Percentiles rank a stretch among this genome's conserved stretches.
These are phyloP conservation scores for Phytophthora pini DNA, from an alignment of 352 stramenopile species.

Conservation along the genomic window DNA sequence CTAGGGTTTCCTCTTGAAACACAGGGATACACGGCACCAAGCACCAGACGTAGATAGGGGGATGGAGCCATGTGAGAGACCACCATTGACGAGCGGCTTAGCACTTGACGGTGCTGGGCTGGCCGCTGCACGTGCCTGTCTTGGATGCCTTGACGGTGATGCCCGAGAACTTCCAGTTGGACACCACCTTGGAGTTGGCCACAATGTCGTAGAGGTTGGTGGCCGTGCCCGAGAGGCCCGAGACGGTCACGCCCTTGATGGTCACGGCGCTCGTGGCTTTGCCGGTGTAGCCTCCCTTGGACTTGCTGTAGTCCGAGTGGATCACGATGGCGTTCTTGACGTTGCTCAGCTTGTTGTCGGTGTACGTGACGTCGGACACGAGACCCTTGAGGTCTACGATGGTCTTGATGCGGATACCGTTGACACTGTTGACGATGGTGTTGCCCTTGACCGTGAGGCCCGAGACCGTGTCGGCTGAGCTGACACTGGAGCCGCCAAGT, in stretches of 20 bases:
- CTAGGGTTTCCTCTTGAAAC: not conserved
- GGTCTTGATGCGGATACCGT: slow-evolving; percentile 26
- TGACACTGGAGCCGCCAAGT: slow-evolving; percentile 15
- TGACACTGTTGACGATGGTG: slow-evolving; percentile 3
- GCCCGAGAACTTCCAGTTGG: slow-evolving; percentile 23
- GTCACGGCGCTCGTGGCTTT: slow-evolving; percentile 26
- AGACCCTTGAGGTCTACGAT: slow-evolving; percentile 19
- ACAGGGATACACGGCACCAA: not conserved
- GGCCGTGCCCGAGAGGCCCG: slow-evolving; percentile 21
- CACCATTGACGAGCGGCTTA: not conserved
- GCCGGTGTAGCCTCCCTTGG: slow-evolving; percentile 12
- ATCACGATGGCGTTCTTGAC: slow-evolving; percentile 24
- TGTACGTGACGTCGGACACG: slow-evolving; percentile 17
- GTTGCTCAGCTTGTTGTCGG: slow-evolving; percentile 21
- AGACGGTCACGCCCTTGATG: slow-evolving; percentile 28
- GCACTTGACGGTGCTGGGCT: slow-evolving; percentile 16
- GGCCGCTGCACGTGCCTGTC: slow-evolving; percentile 23
- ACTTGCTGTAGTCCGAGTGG: slow-evolving; percentile 25
- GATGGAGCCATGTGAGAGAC: not conserved
- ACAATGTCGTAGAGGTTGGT: slow-evolving; percentile 29
- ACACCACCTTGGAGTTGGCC: slow-evolving; percentile 20
- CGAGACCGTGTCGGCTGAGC: slow-evolving; percentile 16
- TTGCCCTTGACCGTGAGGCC: slow-evolving; percentile 27
- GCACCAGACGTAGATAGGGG: no score
- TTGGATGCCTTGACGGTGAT: slow-evolving; percentile 13